A percentile compares a stretch with the other conserved stretches of the same genome.
phyloP scores from a whole-genome alignment of 129 eudicot species.

The Pseudognaphalium luteoalbum region DNA sequence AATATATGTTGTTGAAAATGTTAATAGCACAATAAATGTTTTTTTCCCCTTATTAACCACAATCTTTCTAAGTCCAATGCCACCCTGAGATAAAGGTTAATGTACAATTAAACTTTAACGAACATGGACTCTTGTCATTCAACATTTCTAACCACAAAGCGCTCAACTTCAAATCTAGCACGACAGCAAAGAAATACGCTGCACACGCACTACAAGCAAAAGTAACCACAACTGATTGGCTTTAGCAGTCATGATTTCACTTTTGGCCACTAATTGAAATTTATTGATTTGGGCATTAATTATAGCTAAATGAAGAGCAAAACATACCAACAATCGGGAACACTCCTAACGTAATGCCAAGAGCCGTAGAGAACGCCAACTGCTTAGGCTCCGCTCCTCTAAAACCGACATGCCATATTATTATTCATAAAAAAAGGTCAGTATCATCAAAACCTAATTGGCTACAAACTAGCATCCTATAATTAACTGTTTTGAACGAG shows the following conservation, averaged over 20 bases:
- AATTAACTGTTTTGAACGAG: not conserved
- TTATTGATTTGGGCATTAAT: slow-evolving; percentile 3
- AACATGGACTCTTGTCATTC: slow-evolving; percentile 1
- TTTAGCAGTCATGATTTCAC: not conserved
- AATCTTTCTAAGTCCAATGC: not conserved
- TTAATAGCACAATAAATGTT: not conserved
- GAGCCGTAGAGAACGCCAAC: slow-evolving; percentile 86
- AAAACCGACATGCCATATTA: slow-evolving; percentile 14
- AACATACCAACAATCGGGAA: slow-evolving; percentile 89
- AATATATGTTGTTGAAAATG: too few relatives aligned
- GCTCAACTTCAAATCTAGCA: not conserved
- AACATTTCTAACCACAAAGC: not conserved
- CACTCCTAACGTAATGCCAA: slow-evolving; percentile 77
- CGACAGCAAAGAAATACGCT: not conserved
- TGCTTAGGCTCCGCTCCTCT: slow-evolving; percentile 98
- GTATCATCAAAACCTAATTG: slow-evolving; percentile 18
- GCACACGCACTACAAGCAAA: not conserved
- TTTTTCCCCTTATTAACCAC: not conserved
- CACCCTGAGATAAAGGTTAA: not conserved
- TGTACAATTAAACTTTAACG: not conserved
- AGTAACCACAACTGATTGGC: slow-evolving; percentile 1
- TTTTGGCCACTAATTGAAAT: not conserved
- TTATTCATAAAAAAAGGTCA: not conserved
- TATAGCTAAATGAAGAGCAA: slow-evolving; percentile 26
- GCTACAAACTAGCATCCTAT: slow-evolving; percentile 5